Percentiles rank a stretch among this genome's conserved stretches.
Evolutionary conservation across 768 basidiomycete species (phyloP).

Genomic region (Dioszegia crocea): DNA sequence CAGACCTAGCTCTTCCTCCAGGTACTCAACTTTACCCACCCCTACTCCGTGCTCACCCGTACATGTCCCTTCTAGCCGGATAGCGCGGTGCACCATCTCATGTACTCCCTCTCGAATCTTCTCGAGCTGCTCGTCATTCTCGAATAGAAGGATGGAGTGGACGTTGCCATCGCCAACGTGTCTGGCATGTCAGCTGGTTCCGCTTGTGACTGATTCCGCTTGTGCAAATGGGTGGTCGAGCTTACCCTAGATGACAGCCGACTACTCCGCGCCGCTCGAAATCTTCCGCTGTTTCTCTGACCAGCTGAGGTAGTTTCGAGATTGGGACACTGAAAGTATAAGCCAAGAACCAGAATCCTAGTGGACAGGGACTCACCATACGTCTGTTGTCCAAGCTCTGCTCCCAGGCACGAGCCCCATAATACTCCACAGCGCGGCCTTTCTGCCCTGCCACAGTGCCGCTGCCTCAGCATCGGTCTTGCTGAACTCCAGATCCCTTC

Average conservation of each 20-base stretch:
- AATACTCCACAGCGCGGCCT: constrained; percentile 72
- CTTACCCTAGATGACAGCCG: constrained; percentile 52
- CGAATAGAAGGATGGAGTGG: constrained; percentile 51
- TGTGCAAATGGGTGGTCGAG: background rate
- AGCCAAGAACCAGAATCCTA: background rate
- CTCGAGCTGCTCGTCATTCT: constrained; percentile 33
- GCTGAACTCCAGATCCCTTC: constrained; percentile 67
- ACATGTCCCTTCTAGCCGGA: constrained; percentile 52
- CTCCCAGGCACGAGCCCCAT: constrained; percentile 62
- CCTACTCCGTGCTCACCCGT: constrained; percentile 77
- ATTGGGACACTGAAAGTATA: constrained; percentile 49
- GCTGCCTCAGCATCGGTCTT: constrained; percentile 69
- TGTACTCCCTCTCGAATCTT: constrained; percentile 46
- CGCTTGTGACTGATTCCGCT: background rate
- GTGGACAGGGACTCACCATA: constrained; percentile 62
- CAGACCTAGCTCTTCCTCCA: constrained; percentile 73
- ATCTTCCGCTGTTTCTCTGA: constrained; percentile 72
- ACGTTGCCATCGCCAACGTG: constrained; percentile 52
- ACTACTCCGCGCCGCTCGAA: constrained; percentile 60
- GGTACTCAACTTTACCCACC: constrained; percentile 77
- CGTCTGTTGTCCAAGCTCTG: constrained; percentile 81
- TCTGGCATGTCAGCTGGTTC: constrained; percentile 13
- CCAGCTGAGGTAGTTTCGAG: constrained; percentile 49
- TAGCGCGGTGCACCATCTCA: constrained; percentile 52
- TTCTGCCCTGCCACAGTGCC: constrained; percentile 77